Base-by-base conservation (phyloP, 179 eudicot genomes). In the Silene noctiflora region DNA sequence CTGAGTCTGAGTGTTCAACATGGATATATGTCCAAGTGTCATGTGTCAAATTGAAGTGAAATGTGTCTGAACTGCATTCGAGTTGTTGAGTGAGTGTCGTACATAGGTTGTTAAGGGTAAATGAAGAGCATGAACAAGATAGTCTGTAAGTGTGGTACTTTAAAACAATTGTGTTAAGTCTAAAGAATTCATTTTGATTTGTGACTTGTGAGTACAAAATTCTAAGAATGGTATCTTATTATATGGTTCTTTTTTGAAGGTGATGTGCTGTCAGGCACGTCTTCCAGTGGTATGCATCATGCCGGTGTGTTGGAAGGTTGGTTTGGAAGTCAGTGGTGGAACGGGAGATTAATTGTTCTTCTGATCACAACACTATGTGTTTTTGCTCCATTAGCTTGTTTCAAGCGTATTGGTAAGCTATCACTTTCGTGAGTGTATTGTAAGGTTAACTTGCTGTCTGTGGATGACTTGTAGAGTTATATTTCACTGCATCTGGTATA, bases 301-400 rank as follows among this genome's bases (percentile, higher is more conserved):
- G 83, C 88, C 35, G 96, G 93, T 33, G 79, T 91, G 46, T 29
- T 91, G 79, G 91, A 91, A 81, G 88, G 85, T 67, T 91, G 96
- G 96, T 89, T 89, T 82, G 96, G 96, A 31, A 83, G 77, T 53
- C 83, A 84, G 19, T 91, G 93, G 96, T 91, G 93, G 96, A 91
- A 69, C 27, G 82, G 85, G 4, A 88, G 93, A 46, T 44, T 77
- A 58, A 62, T 77, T 78, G 84, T 89, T 77, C 90, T 91, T 69
- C 80, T 88, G 13, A 78, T 84, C 70, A 85, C 88, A 39, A 86
- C 93, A 69, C 76, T 91, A 2, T 79, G 74, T 76, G 90, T 91
- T 29, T 86, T 91, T 84, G 88, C 90, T 81, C 96, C 96, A 25
- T 79, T 91, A 84, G 85, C 91, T 33, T 88, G 85, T 81, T 87